Conservation (phyloP, 2,329 filamentous ascomycete species). For the Pseudocercospora pini-densiflorae region DNA sequence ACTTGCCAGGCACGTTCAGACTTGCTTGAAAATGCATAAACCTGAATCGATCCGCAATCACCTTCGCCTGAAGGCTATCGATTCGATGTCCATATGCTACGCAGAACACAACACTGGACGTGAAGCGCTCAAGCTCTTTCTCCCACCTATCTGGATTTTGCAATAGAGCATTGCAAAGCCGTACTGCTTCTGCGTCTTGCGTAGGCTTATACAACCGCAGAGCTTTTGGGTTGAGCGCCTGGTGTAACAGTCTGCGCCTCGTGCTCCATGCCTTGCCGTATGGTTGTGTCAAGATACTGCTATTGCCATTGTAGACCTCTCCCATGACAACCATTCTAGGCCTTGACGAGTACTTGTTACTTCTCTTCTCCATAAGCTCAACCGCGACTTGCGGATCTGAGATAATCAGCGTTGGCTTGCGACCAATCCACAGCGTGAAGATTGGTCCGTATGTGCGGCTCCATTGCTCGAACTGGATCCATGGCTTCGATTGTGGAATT, state of each 20-base stretch:
- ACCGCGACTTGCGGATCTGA: constrained; percentile 50
- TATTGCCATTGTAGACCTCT: constrained; percentile 50
- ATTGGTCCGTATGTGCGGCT: constrained; percentile 52
- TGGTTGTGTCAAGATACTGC: constrained; percentile 54
- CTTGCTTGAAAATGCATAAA: constrained; percentile 56
- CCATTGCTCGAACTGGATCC: constrained; percentile 51
- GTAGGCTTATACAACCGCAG: constrained; percentile 52
- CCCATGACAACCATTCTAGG: constrained; percentile 53
- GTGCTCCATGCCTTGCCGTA: constrained; percentile 55
- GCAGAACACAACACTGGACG: constrained; percentile 55
- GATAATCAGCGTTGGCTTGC: constrained; percentile 51
- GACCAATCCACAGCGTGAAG: constrained; percentile 55
- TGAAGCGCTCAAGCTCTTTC: constrained; percentile 54
- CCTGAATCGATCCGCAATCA: constrained; percentile 53
- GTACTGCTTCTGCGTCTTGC: constrained; percentile 55
- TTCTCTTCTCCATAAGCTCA: constrained; percentile 53
- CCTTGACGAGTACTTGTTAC: constrained; percentile 51
- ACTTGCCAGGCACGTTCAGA: constrained; percentile 53
- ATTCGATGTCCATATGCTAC: constrained; percentile 58
- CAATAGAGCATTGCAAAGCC: constrained; percentile 51
- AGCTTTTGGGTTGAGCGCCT: constrained; percentile 51
- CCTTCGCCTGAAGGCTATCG: constrained; percentile 52
- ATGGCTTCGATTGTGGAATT: constrained; percentile 41
- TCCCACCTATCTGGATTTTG: constrained; percentile 48
- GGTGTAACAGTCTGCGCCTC: constrained; percentile 49